Conservation (phyloP, 306 rosid genomes). For the Vachellia collinsii region DNA sequence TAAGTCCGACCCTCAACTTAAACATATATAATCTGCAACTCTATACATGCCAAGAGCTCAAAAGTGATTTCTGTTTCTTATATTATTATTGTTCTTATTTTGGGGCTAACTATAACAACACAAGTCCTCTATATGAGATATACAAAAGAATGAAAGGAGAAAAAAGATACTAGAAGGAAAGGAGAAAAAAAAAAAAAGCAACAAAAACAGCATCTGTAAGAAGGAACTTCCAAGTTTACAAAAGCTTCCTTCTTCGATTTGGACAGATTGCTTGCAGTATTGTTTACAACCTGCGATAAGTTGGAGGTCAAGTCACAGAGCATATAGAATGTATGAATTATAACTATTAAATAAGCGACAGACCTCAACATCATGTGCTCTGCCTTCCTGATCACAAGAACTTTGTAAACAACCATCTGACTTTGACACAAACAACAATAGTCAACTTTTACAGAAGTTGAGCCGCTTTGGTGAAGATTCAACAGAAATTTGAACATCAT, state of each 20-base stretch:
- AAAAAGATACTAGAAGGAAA: background rate
- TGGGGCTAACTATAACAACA: background rate
- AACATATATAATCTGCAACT: too few species aligned
- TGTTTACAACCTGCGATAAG: slow-evolving; percentile 34
- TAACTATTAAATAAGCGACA: slow-evolving; percentile 23
- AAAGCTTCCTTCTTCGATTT: slow-evolving; percentile 42
- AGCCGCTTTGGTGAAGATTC: slow-evolving; percentile 42
- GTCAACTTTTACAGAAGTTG: slow-evolving; percentile 16
- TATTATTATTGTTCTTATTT: background rate
- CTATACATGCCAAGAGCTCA: background rate
- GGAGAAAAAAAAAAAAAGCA: background rate
- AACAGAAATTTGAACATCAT: slow-evolving; percentile 7
- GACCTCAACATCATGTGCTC: slow-evolving; percentile 6
- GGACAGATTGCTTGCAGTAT: background rate
- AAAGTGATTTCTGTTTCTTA: background rate
- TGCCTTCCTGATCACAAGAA: slow-evolving; percentile 33
- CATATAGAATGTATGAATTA: background rate
- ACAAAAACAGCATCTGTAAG: slow-evolving; percentile 25
- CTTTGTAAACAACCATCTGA: slow-evolving; percentile 27
- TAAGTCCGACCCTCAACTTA: too few species aligned
- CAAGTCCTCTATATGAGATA: slow-evolving; percentile 1
- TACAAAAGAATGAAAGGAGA: background rate
- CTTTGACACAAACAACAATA: slow-evolving; percentile 10
- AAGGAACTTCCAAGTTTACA: slow-evolving; percentile 30
- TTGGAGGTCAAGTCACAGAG: slow-evolving; percentile 18